Base-by-base conservation (phyloP, 2,329 filamentous ascomycete genomes). In the Fusarium setosum region DNA sequence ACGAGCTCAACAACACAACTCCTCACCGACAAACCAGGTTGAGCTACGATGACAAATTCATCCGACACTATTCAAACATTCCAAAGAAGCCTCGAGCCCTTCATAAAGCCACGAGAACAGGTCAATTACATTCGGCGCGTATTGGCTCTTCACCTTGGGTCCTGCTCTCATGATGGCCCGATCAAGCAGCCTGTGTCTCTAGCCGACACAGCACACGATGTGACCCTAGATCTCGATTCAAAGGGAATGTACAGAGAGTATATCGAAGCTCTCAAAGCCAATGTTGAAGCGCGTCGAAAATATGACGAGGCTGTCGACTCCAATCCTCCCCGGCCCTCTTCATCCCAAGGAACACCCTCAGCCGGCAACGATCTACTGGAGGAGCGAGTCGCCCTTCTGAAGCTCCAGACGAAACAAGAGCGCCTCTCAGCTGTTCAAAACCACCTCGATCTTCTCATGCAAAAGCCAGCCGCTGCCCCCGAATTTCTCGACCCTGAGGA, bases 61-160 rank as follows among this genome's bases (percentile, higher is more conserved):
- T 58, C 76, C 18, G 77, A 82, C 32, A 63, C 61, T 11, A 49
- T 72, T 55, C 71, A 77, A 45, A 75, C 75, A 31, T 74, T 85
- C 31, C 79, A 82, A 54, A 74, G 77, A 37, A 76, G 75, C 17
- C 79, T 90, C 20, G 76, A 80, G 31, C 83, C 84, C 5, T 88
- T 82, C 61, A 79, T 89, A 56, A 86, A 85, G 50, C 81, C 84
- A 24, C 82, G 86, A 23, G 86, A 89, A 57, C 85, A 90, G 66
- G 81, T 83, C 47, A 79, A 82, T 32, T 84, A 84, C 44, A 85
- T 90, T 56, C 81, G 86, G 62, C 84, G 83, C 48, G 77, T 88
- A 26, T 72, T 89, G 42, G 81, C 85, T 38, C 80, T 84, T 18
- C 82, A 88, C 64, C 76, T 90, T 5, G 81, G 81, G 24, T 80